phyloP scores from a whole-genome alignment of 2,329 filamentous ascomycete species.

The Penicillium sp. region DNA sequence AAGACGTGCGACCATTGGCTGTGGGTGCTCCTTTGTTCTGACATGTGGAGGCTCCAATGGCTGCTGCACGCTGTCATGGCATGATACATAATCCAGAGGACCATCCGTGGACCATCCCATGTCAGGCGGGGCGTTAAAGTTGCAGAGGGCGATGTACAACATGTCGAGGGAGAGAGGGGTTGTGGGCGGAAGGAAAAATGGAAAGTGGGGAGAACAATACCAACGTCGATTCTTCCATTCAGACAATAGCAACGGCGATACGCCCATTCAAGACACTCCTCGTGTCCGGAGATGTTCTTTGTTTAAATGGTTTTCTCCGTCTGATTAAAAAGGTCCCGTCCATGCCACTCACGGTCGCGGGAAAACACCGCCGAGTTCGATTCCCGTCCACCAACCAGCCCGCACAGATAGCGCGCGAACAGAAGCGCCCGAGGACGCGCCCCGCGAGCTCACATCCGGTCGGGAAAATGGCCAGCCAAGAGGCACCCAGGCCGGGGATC shows the following conservation, averaged over 20 bases:
- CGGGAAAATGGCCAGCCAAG: slow-evolving; percentile 24
- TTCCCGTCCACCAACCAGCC: slow-evolving; percentile 32
- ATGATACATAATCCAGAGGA: slow-evolving; percentile 7
- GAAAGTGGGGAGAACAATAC: slow-evolving; percentile 13
- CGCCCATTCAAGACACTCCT: not conserved
- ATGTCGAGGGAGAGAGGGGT: not conserved
- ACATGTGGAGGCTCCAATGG: slow-evolving; percentile 20
- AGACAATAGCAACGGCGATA: slow-evolving; percentile 11
- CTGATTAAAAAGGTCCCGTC: slow-evolving; percentile 1
- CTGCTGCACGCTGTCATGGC: slow-evolving; percentile 16
- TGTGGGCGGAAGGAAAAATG: not conserved
- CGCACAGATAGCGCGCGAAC: slow-evolving; percentile 9
- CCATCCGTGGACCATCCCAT: not conserved
- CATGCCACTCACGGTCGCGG: slow-evolving; percentile 37
- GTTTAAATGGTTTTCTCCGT: not conserved
- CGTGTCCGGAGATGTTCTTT: not conserved
- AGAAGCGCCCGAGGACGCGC: slow-evolving; percentile 15
- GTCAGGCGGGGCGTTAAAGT: not conserved
- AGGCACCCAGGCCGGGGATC: slow-evolving; percentile 27
- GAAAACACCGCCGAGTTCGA: slow-evolving; percentile 41
- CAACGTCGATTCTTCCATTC: slow-evolving; percentile 4
- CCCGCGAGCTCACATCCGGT: not conserved
- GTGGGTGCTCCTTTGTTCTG: slow-evolving; percentile 1
- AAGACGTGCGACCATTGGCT: not conserved
- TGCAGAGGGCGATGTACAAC: not conserved